Evolutionary conservation across 2,329 filamentous ascomycete species (phyloP).

Genomic region (Akanthomyces muscarius): DNA sequence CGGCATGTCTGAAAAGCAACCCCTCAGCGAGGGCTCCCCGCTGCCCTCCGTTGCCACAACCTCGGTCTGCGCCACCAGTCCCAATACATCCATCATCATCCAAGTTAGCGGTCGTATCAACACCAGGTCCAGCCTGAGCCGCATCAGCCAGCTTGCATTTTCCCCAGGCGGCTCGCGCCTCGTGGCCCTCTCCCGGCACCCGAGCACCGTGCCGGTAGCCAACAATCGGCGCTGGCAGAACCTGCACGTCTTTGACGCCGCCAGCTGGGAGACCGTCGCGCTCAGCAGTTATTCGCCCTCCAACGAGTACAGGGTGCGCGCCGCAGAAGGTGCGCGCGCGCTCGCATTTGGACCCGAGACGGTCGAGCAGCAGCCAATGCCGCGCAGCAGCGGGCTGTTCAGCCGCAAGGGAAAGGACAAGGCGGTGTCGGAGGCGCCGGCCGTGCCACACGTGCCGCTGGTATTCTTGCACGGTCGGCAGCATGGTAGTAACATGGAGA

Average conservation of each 20-base stretch:
- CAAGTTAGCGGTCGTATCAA: neutral
- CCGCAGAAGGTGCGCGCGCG: neutral
- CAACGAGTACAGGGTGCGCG: neutral
- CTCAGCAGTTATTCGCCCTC: neutral
- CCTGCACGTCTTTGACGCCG: neutral
- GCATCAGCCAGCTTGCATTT: neutral
- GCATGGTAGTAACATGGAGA: neutral
- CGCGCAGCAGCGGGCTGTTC: neutral
- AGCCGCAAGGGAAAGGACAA: neutral
- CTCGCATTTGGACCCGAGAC: neutral
- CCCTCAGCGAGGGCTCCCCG: neutral
- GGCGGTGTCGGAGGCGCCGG: too few species aligned
- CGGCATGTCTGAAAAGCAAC: too few species aligned
- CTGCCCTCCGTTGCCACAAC: neutral
- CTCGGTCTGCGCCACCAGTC: too few species aligned
- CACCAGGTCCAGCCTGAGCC: neutral
- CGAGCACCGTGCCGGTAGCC: neutral
- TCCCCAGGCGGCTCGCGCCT: neutral
- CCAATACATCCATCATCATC: neutral
- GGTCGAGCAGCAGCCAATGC: neutral
- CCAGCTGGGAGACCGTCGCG: neutral
- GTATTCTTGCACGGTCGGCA: neutral
- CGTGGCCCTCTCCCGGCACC: neutral
- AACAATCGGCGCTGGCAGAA: neutral
- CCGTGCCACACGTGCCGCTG: neutral